Evolutionary conservation across 257 asterid species (phyloP).

Genomic region (Plantago major): DNA sequence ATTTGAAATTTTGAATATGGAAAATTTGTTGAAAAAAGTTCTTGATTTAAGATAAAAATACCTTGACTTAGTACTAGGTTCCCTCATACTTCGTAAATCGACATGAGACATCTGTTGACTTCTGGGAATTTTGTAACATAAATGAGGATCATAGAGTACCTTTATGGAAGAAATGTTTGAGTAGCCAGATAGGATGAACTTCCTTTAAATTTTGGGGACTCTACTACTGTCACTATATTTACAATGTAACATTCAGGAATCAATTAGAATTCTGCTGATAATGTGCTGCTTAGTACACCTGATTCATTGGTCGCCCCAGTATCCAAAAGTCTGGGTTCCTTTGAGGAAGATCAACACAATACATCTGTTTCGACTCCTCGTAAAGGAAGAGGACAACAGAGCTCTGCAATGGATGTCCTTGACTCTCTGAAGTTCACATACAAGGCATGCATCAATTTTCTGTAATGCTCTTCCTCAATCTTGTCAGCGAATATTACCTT

Average conservation of each 20-base stretch:
- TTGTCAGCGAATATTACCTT: conserved; percentile 7
- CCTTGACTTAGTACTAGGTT: too few relatives aligned
- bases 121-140: too few relatives aligned
- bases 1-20: too few relatives aligned
- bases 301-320: conserved; percentile 79
- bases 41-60: too few relatives aligned
- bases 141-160: too few relatives aligned
- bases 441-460: conserved; percentile 45
- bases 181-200: too few relatives aligned
- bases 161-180: too few relatives aligned
- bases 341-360: conserved; percentile 50
- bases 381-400: conserved; percentile 58
- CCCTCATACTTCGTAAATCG: too few relatives aligned
- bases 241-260: conserved; percentile 47
- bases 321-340: conserved; percentile 34
- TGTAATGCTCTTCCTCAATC: conserved; percentile 7
- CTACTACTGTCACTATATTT: too few relatives aligned
- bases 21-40: too few relatives aligned
- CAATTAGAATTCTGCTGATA: conserved; percentile 92
- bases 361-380: conserved; percentile 60
- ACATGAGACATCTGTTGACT: too few relatives aligned
- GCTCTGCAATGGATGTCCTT: conserved; percentile 69
- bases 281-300: conserved; percentile 62
- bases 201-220: too few relatives aligned
- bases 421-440: conserved; percentile 80